Conservation (phyloP, 2,329 filamentous ascomycete species). For the Xylaria arbuscula region DNA sequence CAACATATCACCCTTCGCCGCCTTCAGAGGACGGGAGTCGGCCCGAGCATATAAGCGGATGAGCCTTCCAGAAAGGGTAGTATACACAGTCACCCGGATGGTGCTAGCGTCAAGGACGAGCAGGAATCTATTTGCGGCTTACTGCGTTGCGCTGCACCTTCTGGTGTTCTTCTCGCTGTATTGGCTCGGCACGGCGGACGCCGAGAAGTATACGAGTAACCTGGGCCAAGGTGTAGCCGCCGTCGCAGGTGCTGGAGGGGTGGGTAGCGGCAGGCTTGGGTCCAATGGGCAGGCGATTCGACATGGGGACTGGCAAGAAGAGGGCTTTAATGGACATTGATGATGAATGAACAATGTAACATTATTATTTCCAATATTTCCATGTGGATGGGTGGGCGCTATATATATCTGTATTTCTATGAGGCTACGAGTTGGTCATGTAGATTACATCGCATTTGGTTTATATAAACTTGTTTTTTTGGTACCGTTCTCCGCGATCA, state of each 20-base stretch:
- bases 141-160: slow-evolving; percentile 88
- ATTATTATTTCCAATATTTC: slow-evolving; percentile 14
- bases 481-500: slow-evolving; percentile 1
- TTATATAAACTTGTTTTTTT: slow-evolving; percentile 11
- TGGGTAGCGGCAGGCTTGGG: slow-evolving; percentile 49
- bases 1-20: slow-evolving; percentile 94
- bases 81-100: slow-evolving; percentile 91
- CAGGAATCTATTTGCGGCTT: slow-evolving; percentile 91
- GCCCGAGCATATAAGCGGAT: slow-evolving; percentile 91
- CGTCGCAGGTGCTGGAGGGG: slow-evolving; percentile 55
- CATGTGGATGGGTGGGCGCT: neutral
- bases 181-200: slow-evolving; percentile 78
- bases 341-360: slow-evolving; percentile 27
- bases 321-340: slow-evolving; percentile 64
- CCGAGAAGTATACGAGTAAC: slow-evolving; percentile 69
- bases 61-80: slow-evolving; percentile 87
- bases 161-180: slow-evolving; percentile 89
- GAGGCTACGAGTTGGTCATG: slow-evolving; percentile 18
- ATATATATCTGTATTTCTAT: slow-evolving; percentile 31
- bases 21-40: slow-evolving; percentile 93
- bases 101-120: slow-evolving; percentile 90
- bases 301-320: slow-evolving; percentile 72
- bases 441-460: slow-evolving; percentile 11
- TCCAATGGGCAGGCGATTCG: slow-evolving; percentile 49
- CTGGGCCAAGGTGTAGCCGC: slow-evolving; percentile 63